Conservation (phyloP, 1,284 basidiomycete genomes). For the Tremellales sp. region DNA sequence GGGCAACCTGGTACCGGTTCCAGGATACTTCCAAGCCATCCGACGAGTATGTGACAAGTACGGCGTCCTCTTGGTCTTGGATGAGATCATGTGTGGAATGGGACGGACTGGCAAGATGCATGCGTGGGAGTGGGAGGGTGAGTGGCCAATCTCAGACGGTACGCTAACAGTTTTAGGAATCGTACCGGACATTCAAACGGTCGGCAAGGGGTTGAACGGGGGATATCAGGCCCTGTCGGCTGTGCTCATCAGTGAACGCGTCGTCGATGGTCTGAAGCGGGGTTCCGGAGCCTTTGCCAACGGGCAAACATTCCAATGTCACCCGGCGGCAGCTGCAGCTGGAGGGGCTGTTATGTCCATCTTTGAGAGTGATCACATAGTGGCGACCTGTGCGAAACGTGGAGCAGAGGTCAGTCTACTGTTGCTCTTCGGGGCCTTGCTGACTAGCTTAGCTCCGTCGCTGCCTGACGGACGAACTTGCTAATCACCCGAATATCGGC, state of each 20-base stretch:
- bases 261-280: conserved; percentile 64
- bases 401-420: conserved; percentile 13
- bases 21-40: conserved; percentile 57
- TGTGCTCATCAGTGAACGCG: conserved; percentile 64
- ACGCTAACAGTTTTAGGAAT: conserved; percentile 10
- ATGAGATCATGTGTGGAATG: conserved; percentile 84
- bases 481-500: conserved; percentile 23
- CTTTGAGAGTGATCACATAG: conserved; percentile 55
- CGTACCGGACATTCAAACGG: conserved; percentile 71
- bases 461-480: conserved; percentile 7
- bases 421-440: not conserved
- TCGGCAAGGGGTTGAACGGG: conserved; percentile 81
- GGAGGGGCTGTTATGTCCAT: conserved; percentile 73
- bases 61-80: conserved; percentile 77
- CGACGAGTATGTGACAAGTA: conserved; percentile 82
- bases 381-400: conserved; percentile 11
- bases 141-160: conserved; percentile 28
- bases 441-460: conserved; percentile 7
- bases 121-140: conserved; percentile 78
- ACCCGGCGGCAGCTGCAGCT: conserved; percentile 70
- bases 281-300: conserved; percentile 61
- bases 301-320: conserved; percentile 81
- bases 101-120: conserved; percentile 72
- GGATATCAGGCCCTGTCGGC: conserved; percentile 82
- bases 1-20: conserved; percentile 50